These are phyloP conservation scores for Craterostigma plantagineum DNA, from an alignment of 257 asterid genomes.

Conservation along the genomic window DNA sequence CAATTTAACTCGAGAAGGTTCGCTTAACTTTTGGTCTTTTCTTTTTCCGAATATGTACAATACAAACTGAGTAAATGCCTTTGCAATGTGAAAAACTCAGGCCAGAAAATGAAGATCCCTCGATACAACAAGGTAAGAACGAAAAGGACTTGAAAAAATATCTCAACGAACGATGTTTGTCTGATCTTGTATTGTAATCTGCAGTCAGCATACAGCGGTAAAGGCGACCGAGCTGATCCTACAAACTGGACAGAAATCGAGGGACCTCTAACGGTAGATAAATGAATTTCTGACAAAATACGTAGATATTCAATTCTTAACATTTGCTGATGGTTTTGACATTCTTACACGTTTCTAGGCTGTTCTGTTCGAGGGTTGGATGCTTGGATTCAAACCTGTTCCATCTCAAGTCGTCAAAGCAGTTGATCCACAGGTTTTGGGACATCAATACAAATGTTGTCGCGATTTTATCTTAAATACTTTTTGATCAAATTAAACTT, in stretches of 20 bases:
- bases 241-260: conserved; percentile 91
- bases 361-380: conserved; percentile 93
- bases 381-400: conserved; percentile 95
- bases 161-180: conserved; percentile 1
- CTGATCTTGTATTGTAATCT: neutral
- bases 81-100: conserved; percentile 23
- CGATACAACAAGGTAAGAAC: conserved; percentile 72
- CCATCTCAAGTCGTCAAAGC: conserved; percentile 56
- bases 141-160: neutral
- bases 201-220: conserved; percentile 84
- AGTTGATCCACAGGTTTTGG: conserved; percentile 80
- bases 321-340: neutral
- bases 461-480: conserved; percentile 2
- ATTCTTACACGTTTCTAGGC: conserved; percentile 31
- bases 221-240: conserved; percentile 91
- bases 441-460: neutral
- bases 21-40: no score
- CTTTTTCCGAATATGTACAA: no score
- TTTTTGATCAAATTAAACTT: neutral
- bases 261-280: conserved; percentile 78
- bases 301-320: neutral
- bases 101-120: conserved; percentile 73
- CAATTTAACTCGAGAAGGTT: conserved; percentile 73
- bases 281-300: neutral
- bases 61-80: conserved; percentile 8